Percentiles rank a stretch among this genome's conserved stretches.
Evolutionary conservation across 768 basidiomycete species (phyloP).

Genomic region (Sporobolomyces pararoseus): DNA sequence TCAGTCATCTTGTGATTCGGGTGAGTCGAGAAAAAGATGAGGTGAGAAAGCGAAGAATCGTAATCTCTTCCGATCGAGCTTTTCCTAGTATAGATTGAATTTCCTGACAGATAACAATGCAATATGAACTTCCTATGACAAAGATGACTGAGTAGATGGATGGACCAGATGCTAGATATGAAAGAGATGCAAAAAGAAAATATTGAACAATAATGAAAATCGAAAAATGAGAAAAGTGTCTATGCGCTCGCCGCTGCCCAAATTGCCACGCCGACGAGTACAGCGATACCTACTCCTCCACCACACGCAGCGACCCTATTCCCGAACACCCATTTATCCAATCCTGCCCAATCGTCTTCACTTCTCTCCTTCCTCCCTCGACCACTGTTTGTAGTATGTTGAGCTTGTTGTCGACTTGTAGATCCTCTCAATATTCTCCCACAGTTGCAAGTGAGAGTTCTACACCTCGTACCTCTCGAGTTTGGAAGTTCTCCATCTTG

Average conservation of each 20-base stretch:
- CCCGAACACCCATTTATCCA: slow-evolving; percentile 36
- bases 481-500: slow-evolving; percentile 28
- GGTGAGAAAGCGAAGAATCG: too few relatives aligned
- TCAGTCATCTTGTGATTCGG: too few relatives aligned
- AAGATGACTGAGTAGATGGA: too few relatives aligned
- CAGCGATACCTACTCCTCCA: slow-evolving; percentile 16
- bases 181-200: not conserved
- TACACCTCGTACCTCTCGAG: slow-evolving; percentile 23
- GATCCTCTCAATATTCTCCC: slow-evolving; percentile 31
- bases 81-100: too few relatives aligned
- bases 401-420: not conserved
- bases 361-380: not conserved
- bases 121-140: too few relatives aligned
- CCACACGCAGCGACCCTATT: slow-evolving; percentile 28
- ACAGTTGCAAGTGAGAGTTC: slow-evolving; percentile 24
- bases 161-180: too few relatives aligned
- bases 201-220: not conserved
- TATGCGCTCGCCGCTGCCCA: slow-evolving; percentile 31
- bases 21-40: too few relatives aligned
- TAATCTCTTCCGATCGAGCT: too few relatives aligned
- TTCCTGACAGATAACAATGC: too few relatives aligned
- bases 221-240: not conserved
- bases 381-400: not conserved
- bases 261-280: slow-evolving; percentile 20
- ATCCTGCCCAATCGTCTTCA: slow-evolving; percentile 20